Conservation (phyloP, 1,284 basidiomycete genomes). For the Leccinum solheimii region DNA sequence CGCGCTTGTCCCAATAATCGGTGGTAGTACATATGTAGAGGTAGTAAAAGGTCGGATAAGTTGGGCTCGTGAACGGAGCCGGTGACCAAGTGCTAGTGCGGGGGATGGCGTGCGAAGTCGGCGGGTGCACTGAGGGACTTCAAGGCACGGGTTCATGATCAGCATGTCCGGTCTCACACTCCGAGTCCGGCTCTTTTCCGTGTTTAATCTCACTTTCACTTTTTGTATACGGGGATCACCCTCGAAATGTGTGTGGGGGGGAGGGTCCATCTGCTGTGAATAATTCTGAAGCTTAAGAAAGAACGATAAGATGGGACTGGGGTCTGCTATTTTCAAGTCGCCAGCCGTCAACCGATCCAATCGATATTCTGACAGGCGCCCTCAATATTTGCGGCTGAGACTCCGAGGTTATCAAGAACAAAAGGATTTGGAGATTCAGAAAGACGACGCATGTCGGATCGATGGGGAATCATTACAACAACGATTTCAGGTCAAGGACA, state of each 20-base stretch:
- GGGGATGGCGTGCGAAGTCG: too few species aligned
- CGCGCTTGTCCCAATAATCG: too few species aligned
- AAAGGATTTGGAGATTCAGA: neutral
- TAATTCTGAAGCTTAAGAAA: neutral
- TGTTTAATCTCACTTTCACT: neutral
- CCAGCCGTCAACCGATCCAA: neutral
- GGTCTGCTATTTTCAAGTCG: neutral
- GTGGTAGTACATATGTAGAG: too few species aligned
- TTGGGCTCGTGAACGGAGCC: too few species aligned
- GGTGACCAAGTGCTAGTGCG: too few species aligned
- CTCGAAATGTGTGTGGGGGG: neutral
- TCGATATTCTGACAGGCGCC: neutral
- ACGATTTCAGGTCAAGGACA: neutral
- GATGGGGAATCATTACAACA: neutral
- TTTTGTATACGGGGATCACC: neutral
- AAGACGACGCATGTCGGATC: neutral
- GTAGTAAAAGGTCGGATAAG: too few species aligned
- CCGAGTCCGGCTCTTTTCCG: neutral
- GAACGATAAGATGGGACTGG: neutral
- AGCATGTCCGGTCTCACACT: neutral
- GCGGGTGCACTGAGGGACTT: too few species aligned
- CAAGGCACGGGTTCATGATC: neutral
- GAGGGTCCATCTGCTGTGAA: neutral
- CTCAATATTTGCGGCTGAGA: neutral
- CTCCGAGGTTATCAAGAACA: neutral